Percentiles rank a stretch among this genome's conserved stretches.
Evolutionary conservation across 23 red algal species (phyloP).

Genomic region (Cyanidium caldarium): DNA sequence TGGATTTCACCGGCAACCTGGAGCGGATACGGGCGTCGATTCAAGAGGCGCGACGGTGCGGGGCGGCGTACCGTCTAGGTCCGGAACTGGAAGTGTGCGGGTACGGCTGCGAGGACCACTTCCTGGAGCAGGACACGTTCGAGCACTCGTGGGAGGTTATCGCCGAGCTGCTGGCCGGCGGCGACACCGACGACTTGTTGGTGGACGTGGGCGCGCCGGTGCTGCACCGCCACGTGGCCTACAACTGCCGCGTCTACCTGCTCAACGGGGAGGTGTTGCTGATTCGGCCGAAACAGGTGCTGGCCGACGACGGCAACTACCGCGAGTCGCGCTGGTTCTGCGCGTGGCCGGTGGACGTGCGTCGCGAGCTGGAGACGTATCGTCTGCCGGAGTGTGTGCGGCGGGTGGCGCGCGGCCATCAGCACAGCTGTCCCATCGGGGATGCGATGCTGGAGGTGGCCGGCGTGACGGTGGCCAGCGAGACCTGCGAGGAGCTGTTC

Average conservation of each 20-base stretch:
- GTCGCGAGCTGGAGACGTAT: slow-evolving; percentile 26
- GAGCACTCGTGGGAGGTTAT: slow-evolving; percentile 69
- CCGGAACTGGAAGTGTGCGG: slow-evolving; percentile 81
- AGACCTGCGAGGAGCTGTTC: slow-evolving; percentile 97
- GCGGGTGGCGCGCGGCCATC: not conserved
- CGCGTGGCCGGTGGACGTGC: slow-evolving; percentile 21
- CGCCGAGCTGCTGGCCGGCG: slow-evolving; percentile 34
- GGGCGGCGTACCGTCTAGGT: slow-evolving; percentile 64
- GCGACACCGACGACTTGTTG: slow-evolving; percentile 43
- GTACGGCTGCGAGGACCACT: slow-evolving; percentile 93
- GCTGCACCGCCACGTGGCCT: slow-evolving; percentile 66
- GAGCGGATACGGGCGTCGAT: slow-evolving; percentile 54
- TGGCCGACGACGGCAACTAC: slow-evolving; percentile 93
- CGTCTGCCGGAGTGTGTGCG: slow-evolving; percentile 24
- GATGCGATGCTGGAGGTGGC: slow-evolving; percentile 43
- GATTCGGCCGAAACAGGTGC: slow-evolving; percentile 63
- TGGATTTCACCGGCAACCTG: slow-evolving; percentile 89
- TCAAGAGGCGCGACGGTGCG: slow-evolving; percentile 11
- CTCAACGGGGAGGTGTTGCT: slow-evolving; percentile 45
- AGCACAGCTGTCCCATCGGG: slow-evolving; percentile 41
- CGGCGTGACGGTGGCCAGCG: slow-evolving; percentile 47
- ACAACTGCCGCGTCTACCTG: slow-evolving; percentile 71
- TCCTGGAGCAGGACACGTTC: slow-evolving; percentile 81
- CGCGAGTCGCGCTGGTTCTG: slow-evolving; percentile 92
- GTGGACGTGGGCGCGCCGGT: slow-evolving; percentile 85